These are phyloP conservation scores for Pleodorina starrii DNA, from an alignment of 139 green algal species.

Conservation along the genomic window DNA sequence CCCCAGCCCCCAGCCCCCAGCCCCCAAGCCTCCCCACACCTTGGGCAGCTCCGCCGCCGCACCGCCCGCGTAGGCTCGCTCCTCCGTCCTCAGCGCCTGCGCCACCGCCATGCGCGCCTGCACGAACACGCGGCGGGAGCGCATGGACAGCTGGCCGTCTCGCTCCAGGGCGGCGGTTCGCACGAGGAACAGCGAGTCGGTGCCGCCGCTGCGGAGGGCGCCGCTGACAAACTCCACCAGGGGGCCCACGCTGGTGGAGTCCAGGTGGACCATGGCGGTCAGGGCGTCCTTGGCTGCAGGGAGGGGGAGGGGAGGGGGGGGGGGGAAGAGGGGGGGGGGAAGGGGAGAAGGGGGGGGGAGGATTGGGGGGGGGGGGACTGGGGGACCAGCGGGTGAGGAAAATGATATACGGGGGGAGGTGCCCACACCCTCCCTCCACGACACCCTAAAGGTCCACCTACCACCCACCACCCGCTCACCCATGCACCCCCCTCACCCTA, in stretches of 20 bases:
- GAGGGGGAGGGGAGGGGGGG: neutral
- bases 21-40: slow-evolving; percentile 33
- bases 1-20: too few relatives aligned
- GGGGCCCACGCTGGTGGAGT: slow-evolving; percentile 42
- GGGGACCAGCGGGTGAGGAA: too few relatives aligned
- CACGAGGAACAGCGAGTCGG: slow-evolving; percentile 48
- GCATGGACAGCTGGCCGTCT: slow-evolving; percentile 55
- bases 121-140: slow-evolving; percentile 53
- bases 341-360: too few relatives aligned
- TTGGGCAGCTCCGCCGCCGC: slow-evolving; percentile 47
- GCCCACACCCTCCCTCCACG: too few relatives aligned
- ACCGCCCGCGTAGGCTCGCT: slow-evolving; percentile 44
- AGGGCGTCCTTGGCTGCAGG: slow-evolving; percentile 7
- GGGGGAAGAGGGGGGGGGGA: neutral
- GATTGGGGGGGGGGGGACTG: too few relatives aligned
- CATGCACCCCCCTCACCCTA: neutral
- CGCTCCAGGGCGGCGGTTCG: slow-evolving; percentile 47
- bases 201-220: neutral
- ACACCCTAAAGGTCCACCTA: too few relatives aligned
- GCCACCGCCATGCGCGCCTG: slow-evolving; percentile 58
- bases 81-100: slow-evolving; percentile 42
- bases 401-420: too few relatives aligned
- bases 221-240: slow-evolving; percentile 51
- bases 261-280: slow-evolving; percentile 50
- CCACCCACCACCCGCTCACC: too few relatives aligned